phyloP scores from a whole-genome alignment of 192 early-diverging fungal species.

The Podila epigama region DNA sequence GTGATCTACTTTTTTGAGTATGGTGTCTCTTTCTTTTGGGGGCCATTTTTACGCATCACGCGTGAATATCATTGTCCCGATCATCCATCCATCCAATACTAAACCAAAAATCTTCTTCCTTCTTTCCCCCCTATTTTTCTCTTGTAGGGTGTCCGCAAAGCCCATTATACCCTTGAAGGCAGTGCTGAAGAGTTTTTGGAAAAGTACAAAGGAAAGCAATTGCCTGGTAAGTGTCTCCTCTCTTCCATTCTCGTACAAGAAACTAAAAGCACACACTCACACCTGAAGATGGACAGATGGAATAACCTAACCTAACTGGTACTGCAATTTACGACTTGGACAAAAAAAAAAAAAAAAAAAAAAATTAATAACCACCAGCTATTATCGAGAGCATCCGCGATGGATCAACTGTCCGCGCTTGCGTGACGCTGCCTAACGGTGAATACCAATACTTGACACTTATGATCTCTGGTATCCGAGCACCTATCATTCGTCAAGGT shows the following conservation, averaged over 20 bases:
- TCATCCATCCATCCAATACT: background rate
- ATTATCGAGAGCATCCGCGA: conserved; percentile 97
- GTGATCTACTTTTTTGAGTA: background rate
- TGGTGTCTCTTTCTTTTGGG: background rate
- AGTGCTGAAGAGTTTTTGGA: conserved; percentile 80
- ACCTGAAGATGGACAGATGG: too few relatives aligned
- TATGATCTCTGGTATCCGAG: conserved; percentile 84
- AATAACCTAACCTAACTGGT: too few relatives aligned
- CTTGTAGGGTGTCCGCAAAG: conserved; percentile 54
- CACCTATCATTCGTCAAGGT: conserved; percentile 80
- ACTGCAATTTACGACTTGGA: too few relatives aligned
- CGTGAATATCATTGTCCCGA: background rate
- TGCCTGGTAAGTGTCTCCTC: conserved; percentile 66
- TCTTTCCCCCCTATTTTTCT: background rate
- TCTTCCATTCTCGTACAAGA: background rate
- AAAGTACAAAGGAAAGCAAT: conserved; percentile 78
- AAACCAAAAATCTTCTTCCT: background rate
- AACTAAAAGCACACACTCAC: too few relatives aligned
- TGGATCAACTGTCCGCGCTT: conserved; percentile 82
- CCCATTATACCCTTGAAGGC: conserved; percentile 63
- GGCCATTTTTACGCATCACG: too few relatives aligned
- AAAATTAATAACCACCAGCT: too few relatives aligned
- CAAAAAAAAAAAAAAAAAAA: too few relatives aligned
- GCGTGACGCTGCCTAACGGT: conserved; percentile 65
- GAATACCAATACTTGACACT: conserved; percentile 80